Percentiles rank a stretch among this genome's conserved stretches.
phyloP scores from a whole-genome alignment of 1,284 basidiomycete genomes.

The Ceratobasidium sp. region DNA sequence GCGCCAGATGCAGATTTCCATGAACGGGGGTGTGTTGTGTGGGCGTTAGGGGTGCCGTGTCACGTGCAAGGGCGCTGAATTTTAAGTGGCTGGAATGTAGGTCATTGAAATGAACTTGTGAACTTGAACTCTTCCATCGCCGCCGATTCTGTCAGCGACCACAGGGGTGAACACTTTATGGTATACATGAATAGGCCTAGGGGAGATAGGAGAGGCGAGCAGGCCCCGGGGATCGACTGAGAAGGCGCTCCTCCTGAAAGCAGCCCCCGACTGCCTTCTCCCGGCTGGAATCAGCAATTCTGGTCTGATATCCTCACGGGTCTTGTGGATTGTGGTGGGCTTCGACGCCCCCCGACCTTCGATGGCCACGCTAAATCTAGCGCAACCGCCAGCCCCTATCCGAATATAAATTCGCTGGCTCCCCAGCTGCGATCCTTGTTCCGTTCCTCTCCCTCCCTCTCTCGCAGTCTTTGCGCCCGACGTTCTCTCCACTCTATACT shows the following conservation, averaged over 20 bases:
- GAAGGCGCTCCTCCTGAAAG: background rate
- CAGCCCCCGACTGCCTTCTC: constrained; percentile 29
- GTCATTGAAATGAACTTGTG: constrained; percentile 3
- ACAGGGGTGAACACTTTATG: no score
- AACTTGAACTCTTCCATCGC: constrained; percentile 14
- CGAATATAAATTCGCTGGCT: background rate
- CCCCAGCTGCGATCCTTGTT: background rate
- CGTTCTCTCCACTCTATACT: constrained; percentile 20
- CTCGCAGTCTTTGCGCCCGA: constrained; percentile 26
- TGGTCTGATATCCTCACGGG: background rate
- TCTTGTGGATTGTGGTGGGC: background rate
- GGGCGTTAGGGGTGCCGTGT: constrained; percentile 1
- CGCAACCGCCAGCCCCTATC: constrained; percentile 3
- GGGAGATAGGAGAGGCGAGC: constrained; percentile 8
- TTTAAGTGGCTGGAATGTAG: background rate
- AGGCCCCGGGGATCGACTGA: background rate
- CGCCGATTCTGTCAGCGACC: background rate
- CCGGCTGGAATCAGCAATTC: constrained; percentile 13
- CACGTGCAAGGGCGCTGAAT: no score
- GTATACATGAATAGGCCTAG: no score
- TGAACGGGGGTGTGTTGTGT: constrained; percentile 37
- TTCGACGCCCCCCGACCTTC: constrained; percentile 3
- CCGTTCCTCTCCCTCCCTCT: constrained; percentile 8
- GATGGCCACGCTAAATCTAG: background rate
- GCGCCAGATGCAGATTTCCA: constrained; percentile 38